Conservation (phyloP, 2,329 filamentous ascomycete genomes). For the Hortaea sp. region DNA sequence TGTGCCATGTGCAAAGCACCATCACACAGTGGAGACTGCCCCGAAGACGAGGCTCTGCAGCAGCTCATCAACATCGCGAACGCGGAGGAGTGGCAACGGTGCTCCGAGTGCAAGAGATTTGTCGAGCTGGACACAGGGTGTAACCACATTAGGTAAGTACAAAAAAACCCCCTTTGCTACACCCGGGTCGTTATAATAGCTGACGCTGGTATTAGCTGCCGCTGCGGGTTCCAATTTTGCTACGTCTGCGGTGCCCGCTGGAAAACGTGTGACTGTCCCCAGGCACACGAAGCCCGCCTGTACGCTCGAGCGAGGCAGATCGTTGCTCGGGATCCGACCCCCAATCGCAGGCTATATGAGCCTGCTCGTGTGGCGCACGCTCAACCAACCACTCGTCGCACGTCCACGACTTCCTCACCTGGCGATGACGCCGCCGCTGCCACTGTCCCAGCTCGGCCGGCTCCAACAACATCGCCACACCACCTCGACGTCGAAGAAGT, state of each 20-base stretch:
- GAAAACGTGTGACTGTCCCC: constrained; percentile 17
- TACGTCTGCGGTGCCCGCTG: constrained; percentile 19
- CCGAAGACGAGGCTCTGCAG: constrained; percentile 32
- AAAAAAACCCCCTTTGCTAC: neutral
- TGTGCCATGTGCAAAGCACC: constrained; percentile 43
- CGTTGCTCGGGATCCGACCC: constrained; percentile 8
- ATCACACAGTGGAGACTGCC: constrained; percentile 40
- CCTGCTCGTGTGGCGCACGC: constrained; percentile 4
- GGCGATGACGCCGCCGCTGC: neutral
- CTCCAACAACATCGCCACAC: constrained; percentile 13
- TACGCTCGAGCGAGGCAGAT: constrained; percentile 7
- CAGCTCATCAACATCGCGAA: constrained; percentile 33
- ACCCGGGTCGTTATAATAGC: no score
- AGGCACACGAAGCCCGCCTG: constrained; percentile 14
- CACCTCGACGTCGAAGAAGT: constrained; percentile 17
- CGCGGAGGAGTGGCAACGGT: constrained; percentile 43
- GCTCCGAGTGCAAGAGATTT: constrained; percentile 35
- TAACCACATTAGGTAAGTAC: constrained; percentile 47
- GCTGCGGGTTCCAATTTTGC: constrained; percentile 21
- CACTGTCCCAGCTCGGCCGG: neutral
- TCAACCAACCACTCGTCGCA: constrained; percentile 4
- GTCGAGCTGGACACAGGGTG: constrained; percentile 45
- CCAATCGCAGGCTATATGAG: constrained; percentile 5
- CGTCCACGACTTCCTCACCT: neutral
- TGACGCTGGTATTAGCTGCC: constrained; percentile 12